Evolutionary conservation across 352 stramenopile genomes (phyloP).

Genomic region (Globisporangium abappressorium): DNA sequence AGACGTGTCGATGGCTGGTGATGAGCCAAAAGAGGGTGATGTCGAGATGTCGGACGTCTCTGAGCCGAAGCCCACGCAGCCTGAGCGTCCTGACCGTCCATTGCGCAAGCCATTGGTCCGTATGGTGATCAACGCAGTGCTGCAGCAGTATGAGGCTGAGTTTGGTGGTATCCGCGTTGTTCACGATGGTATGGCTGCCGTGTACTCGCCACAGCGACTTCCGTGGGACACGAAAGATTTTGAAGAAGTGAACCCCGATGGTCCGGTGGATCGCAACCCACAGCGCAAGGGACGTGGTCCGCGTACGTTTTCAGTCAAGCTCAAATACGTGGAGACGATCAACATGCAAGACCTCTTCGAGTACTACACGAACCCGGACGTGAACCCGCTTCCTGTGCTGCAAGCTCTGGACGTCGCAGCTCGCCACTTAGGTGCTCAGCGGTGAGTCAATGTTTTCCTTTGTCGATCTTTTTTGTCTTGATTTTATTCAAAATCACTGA

Average conservation of each 20-base stretch:
- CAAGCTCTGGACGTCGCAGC: neutral
- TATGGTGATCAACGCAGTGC: neutral
- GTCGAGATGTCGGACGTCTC: neutral
- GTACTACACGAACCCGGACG: neutral
- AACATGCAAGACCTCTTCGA: conserved; percentile 1
- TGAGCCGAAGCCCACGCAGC: neutral
- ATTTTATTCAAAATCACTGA: neutral
- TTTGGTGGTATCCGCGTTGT: neutral
- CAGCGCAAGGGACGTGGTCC: neutral
- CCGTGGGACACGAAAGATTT: conserved; percentile 1
- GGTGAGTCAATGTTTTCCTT: neutral
- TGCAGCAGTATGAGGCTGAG: neutral
- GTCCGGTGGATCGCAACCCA: neutral
- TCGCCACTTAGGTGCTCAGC: neutral
- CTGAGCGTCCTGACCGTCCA: neutral
- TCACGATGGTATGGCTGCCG: neutral
- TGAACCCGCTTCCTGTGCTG: neutral
- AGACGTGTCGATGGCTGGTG: neutral
- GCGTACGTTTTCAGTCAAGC: neutral
- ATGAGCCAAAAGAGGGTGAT: neutral
- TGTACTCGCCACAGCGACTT: neutral
- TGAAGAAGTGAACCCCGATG: neutral
- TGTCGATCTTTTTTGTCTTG: neutral
- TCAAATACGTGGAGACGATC: neutral
- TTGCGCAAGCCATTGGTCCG: neutral